phyloP scores from a whole-genome alignment of 23 red algal species.

The Agarophyton chilense region DNA sequence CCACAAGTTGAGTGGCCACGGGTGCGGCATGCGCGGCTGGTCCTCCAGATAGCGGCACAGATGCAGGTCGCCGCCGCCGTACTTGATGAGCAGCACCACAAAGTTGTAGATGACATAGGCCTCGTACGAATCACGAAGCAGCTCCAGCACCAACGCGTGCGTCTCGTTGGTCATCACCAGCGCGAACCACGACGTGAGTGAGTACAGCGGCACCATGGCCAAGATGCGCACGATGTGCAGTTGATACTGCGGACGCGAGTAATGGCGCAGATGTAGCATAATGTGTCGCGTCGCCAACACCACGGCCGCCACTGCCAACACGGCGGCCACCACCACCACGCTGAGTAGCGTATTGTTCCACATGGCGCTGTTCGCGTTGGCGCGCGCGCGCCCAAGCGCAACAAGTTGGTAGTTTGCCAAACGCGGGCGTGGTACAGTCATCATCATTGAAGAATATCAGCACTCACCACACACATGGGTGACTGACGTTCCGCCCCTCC shows the following conservation, averaged over 20 bases:
- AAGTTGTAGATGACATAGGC: constrained; percentile 98
- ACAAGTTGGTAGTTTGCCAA: too few relatives aligned
- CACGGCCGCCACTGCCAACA: constrained; percentile 17
- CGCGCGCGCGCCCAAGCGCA: background rate
- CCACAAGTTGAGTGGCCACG: constrained; percentile 67
- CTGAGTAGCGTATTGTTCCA: background rate
- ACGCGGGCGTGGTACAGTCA: too few relatives aligned
- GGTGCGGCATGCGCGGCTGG: constrained; percentile 88
- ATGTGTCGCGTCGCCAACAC: constrained; percentile 60
- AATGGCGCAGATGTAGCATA: constrained; percentile 74
- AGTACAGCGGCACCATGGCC: constrained; percentile 98
- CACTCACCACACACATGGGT: too few relatives aligned
- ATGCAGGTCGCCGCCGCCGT: constrained; percentile 84
- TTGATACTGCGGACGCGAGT: constrained; percentile 83
- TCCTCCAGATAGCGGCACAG: constrained; percentile 79
- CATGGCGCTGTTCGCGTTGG: background rate
- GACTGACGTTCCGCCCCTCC: too few relatives aligned
- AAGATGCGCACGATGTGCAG: constrained; percentile 96
- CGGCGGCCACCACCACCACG: background rate
- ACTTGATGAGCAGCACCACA: constrained; percentile 91
- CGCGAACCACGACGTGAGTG: constrained; percentile 81
- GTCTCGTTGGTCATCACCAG: constrained; percentile 64
- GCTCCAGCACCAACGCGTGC: constrained; percentile 70
- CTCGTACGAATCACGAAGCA: constrained; percentile 96
- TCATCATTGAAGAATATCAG: too few relatives aligned